Evolutionary conservation across 495 filamentous ascomycete genomes (phyloP).

Genomic region (Neurospora sp.): DNA sequence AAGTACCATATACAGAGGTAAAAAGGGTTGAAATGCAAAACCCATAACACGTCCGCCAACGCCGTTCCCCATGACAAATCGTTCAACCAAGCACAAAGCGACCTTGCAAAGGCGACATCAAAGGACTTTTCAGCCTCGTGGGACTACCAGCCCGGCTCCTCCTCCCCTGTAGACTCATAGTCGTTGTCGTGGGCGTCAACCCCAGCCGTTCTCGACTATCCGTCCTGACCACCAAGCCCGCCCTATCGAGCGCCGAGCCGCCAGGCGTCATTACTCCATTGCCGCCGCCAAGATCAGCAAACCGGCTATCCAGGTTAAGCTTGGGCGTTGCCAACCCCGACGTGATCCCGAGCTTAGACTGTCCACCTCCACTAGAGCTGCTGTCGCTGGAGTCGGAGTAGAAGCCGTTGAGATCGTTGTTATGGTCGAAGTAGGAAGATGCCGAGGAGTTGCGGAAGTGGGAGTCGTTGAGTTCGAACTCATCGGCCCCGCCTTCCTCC

Average conservation of each 20-base stretch:
- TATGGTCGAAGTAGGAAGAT: slow-evolving; percentile 21
- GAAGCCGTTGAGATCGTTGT: slow-evolving; percentile 45
- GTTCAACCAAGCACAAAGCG: neutral
- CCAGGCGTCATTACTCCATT: slow-evolving; percentile 26
- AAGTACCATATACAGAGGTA: neutral
- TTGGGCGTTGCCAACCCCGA: slow-evolving; percentile 57
- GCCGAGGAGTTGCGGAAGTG: slow-evolving; percentile 29
- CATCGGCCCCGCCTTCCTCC: slow-evolving; percentile 58
- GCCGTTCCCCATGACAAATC: neutral
- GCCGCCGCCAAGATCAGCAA: slow-evolving; percentile 25
- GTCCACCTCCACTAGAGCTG: neutral
- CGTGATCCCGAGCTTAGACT: slow-evolving; percentile 35
- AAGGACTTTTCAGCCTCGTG: slow-evolving; percentile 53
- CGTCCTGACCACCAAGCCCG: slow-evolving; percentile 64
- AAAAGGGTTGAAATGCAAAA: neutral
- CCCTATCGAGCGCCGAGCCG: slow-evolving; percentile 55
- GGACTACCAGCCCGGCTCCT: slow-evolving; percentile 57
- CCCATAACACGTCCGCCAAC: neutral
- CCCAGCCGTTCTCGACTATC: slow-evolving; percentile 68
- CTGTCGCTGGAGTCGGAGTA: slow-evolving; percentile 43
- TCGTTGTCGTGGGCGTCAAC: slow-evolving; percentile 27
- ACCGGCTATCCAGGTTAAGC: slow-evolving; percentile 41
- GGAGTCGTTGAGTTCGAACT: slow-evolving; percentile 61
- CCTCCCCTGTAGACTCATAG: slow-evolving; percentile 39
- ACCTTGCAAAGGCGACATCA: slow-evolving; percentile 39